Base-by-base conservation (phyloP, 805 yeast genomes). In the Monosporozyma aquatica region DNA sequence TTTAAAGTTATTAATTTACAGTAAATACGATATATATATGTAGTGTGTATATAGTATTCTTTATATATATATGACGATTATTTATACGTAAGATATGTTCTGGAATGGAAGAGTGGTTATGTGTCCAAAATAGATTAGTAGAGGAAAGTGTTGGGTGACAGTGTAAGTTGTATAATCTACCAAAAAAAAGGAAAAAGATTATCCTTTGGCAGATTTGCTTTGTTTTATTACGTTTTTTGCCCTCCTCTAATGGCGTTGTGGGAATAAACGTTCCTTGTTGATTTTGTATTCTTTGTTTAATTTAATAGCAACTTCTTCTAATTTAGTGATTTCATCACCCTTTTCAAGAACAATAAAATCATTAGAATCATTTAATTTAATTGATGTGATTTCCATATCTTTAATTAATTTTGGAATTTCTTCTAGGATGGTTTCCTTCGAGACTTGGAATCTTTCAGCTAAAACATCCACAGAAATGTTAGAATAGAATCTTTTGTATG, bases 281-380 rank as follows among this genome's bases (percentile, higher is more conserved):
- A 58, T 56, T 44, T 59, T 60, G 41, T 56, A 56, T 47, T 60
- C 64, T 48, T 59, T 62, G 46, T 55, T 82, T 67, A 92, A 72
- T 37, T 81, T 76, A 48, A 87, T 70, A 17, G 96, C 94, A 57
- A 90, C 74, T 61, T 83, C 87, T 71, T 90, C 96, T 64, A 90
- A 74, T 59, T 78, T 82, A 47, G 92, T 73, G 52, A 87, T 75
- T 60, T 84, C 95, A 41, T 78, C 84, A 51, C 84, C 89, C 54
- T 77, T 78, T 43, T 78, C 71, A 64, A 89, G 83, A 55, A 76
- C 75, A 48, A 89, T 64, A 43, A 76, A 71, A 53, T 72, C 66
- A 26, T 80, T 72, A 47, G 71, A 71, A 51, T 80, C 85, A 56
- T 83, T 87, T 45, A 89, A 15, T 35, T 33, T 29, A 69, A 28